phyloP scores from a whole-genome alignment of 1,284 basidiomycete genomes.

The Leucoagaricus sp. region DNA sequence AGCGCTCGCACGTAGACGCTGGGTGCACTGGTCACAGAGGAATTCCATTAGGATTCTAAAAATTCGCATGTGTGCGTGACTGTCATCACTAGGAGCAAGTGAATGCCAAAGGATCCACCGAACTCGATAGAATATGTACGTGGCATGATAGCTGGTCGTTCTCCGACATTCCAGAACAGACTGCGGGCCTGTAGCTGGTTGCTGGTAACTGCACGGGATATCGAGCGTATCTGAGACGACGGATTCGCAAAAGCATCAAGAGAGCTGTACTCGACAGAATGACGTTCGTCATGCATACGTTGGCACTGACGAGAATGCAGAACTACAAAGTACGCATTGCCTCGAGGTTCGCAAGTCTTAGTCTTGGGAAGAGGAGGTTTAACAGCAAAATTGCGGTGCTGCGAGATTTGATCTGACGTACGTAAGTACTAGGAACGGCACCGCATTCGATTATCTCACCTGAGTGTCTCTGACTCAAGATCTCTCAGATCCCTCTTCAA shows the following conservation, averaged over 20 bases:
- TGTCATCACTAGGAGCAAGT: too few relatives aligned
- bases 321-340: slow-evolving; percentile 8
- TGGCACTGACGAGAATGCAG: neutral
- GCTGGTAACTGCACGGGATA: neutral
- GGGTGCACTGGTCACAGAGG: neutral
- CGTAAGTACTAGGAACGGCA: neutral
- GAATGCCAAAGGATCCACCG: too few relatives aligned
- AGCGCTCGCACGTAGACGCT: neutral
- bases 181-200: neutral
- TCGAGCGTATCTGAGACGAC: neutral
- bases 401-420: neutral
- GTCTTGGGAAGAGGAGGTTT: neutral
- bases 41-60: neutral
- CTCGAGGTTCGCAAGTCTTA: slow-evolving; percentile 8
- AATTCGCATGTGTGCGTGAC: neutral
- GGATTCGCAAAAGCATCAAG: too few relatives aligned
- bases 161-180: neutral
- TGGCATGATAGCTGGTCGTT: neutral
- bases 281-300: too few relatives aligned
- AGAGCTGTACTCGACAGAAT: too few relatives aligned
- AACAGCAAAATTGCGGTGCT: neutral
- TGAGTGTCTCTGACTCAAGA: slow-evolving; percentile 6
- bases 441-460: slow-evolving; percentile 1
- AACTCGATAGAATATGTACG: neutral
- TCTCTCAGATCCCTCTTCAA: neutral